Conservation (phyloP, 2,329 filamentous ascomycete genomes). For the Cladosporium colombiae region DNA sequence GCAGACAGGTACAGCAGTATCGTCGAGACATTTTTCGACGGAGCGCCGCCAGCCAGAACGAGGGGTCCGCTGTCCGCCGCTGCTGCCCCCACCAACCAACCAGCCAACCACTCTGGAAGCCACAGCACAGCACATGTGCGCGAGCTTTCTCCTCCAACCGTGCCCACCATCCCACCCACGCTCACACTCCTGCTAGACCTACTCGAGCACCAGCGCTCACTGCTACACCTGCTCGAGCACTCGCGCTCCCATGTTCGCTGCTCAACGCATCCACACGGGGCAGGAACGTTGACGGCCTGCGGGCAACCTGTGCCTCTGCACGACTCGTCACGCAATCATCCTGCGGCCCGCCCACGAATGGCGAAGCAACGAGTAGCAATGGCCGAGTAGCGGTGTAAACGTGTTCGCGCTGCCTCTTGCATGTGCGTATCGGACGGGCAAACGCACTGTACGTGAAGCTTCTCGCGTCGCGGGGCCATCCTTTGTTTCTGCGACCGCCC, state of each 20-base stretch:
- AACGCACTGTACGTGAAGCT: background rate
- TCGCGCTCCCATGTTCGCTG: background rate
- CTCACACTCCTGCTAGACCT: background rate
- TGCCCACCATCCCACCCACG: background rate
- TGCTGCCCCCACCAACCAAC: background rate
- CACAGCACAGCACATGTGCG: background rate
- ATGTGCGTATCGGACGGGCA: background rate
- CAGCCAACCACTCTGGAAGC: background rate
- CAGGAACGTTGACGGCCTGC: background rate
- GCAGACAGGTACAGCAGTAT: background rate
- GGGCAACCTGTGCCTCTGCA: background rate
- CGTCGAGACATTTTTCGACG: background rate
- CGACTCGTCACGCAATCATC: constrained; percentile 18
- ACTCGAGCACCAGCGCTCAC: background rate
- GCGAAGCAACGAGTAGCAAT: background rate
- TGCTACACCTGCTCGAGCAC: background rate
- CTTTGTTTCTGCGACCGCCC: background rate
- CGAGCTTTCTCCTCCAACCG: background rate
- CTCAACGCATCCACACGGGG: background rate
- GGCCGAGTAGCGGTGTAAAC: constrained; percentile 13
- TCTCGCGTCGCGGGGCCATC: background rate
- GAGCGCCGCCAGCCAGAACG: background rate
- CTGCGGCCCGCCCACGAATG: constrained; percentile 1
- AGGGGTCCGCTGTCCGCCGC: background rate
- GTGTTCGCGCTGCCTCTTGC: background rate